Evolutionary conservation across 495 filamentous ascomycete genomes (phyloP).

Genomic region (Glonium stellatum): DNA sequence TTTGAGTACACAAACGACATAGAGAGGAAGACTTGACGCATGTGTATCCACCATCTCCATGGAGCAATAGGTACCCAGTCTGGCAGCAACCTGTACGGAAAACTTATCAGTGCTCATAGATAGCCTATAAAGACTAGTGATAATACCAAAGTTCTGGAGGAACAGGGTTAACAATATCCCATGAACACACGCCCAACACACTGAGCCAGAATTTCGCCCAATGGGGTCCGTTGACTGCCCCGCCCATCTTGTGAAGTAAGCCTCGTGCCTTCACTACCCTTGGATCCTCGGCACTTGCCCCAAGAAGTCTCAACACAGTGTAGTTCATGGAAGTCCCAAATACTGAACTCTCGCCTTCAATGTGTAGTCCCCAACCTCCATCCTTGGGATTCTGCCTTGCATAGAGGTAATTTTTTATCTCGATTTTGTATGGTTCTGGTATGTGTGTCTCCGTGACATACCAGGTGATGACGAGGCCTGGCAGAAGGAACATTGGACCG

Average conservation of each 20-base stretch:
- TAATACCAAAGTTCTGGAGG: slow-evolving; percentile 82
- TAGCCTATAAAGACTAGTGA: not conserved
- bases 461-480: slow-evolving; percentile 78
- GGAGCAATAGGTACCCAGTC: slow-evolving; percentile 93
- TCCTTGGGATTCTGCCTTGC: slow-evolving; percentile 79
- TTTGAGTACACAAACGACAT: slow-evolving; percentile 88
- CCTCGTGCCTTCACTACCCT: slow-evolving; percentile 81
- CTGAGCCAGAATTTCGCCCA: slow-evolving; percentile 94
- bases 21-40: slow-evolving; percentile 83
- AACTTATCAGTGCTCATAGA: not conserved
- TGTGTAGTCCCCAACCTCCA: slow-evolving; percentile 95
- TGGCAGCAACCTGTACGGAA: slow-evolving; percentile 60
- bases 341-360: slow-evolving; percentile 87
- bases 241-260: slow-evolving; percentile 77
- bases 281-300: slow-evolving; percentile 77
- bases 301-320: slow-evolving; percentile 73
- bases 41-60: slow-evolving; percentile 99
- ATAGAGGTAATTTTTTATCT: slow-evolving; percentile 92
- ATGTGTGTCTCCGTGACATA: slow-evolving; percentile 88
- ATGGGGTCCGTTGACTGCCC: slow-evolving; percentile 77
- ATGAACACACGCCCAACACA: slow-evolving; percentile 73
- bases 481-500: slow-evolving; percentile 80
- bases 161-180: slow-evolving; percentile 89
- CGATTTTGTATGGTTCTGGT: slow-evolving; percentile 69
- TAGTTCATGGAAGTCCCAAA: slow-evolving; percentile 92